phyloP scores from a whole-genome alignment of 176 grass and related monocot species.

The Rhynchospora tenuis region DNA sequence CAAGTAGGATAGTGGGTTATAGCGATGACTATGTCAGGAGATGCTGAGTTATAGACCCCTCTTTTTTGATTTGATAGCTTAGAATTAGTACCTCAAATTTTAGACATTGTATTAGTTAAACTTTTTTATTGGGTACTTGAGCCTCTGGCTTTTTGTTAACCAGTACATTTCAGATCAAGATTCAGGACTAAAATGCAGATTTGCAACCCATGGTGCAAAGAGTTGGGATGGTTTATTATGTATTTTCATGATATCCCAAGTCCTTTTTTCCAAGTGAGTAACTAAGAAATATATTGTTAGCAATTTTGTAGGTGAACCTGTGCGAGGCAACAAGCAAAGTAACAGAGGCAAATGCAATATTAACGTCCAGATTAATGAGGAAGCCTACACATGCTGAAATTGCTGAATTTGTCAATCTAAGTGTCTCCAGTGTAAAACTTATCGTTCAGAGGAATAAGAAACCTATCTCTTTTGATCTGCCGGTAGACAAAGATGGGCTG shows the following conservation, averaged over 20 bases:
- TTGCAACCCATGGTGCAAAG: not conserved
- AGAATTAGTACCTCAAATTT: not conserved
- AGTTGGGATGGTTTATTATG: not conserved
- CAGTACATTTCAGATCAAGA: not conserved
- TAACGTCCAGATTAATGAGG: slow-evolving; percentile 17
- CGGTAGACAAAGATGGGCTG: slow-evolving; percentile 1
- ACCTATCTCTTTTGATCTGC: slow-evolving; percentile 24
- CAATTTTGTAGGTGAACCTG: slow-evolving; percentile 34
- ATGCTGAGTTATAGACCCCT: no score
- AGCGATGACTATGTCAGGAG: no score
- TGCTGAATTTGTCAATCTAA: slow-evolving; percentile 18
- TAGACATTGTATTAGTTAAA: not conserved
- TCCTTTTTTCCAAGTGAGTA: not conserved
- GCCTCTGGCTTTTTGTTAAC: not conserved
- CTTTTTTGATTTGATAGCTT: not conserved
- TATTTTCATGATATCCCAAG: not conserved
- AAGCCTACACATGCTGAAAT: slow-evolving; percentile 34
- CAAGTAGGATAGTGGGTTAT: no score
- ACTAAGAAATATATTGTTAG: slow-evolving; percentile 22
- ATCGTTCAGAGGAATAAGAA: slow-evolving; percentile 18
- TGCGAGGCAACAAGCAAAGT: slow-evolving; percentile 33
- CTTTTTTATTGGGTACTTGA: not conserved
- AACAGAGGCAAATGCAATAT: slow-evolving; percentile 14
- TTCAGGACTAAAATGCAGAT: not conserved
- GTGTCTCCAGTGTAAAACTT: slow-evolving; percentile 21